Conservation (phyloP, 495 filamentous ascomycete species). For the Geoglossum glabrum region DNA sequence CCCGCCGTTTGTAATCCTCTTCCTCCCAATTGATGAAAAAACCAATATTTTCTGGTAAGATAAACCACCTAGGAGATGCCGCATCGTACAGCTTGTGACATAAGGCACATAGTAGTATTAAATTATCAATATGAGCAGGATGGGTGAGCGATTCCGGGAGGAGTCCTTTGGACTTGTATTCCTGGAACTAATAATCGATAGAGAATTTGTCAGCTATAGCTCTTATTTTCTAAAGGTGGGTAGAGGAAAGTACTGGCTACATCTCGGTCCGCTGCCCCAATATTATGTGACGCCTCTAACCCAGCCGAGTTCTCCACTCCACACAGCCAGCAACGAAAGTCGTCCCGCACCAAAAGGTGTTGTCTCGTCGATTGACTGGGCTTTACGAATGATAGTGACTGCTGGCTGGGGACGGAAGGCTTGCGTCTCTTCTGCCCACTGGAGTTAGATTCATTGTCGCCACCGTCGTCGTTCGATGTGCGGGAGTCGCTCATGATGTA, state of each 20-base stretch:
- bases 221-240: not conserved
- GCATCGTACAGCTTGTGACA: too few species aligned
- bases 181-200: not conserved
- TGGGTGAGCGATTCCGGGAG: too few species aligned
- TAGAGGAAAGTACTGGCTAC: not conserved
- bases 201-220: not conserved
- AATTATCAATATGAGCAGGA: too few species aligned
- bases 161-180: not conserved
- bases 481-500: not conserved
- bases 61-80: too few species aligned
- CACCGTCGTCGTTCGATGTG: not conserved
- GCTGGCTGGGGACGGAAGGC: not conserved
- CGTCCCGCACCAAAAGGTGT: not conserved
- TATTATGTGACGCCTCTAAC: not conserved
- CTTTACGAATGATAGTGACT: not conserved
- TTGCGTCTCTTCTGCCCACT: not conserved
- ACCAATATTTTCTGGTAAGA: too few species aligned
- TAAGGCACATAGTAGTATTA: too few species aligned
- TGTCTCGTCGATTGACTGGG: not conserved
- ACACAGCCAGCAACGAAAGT: not conserved
- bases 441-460: not conserved
- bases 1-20: too few species aligned
- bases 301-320: not conserved
- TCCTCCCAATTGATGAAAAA: too few species aligned
- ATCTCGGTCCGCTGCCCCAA: not conserved